Base-by-base conservation (phyloP, 2,329 filamentous ascomycete species). In the Alternaria postmessia region DNA sequence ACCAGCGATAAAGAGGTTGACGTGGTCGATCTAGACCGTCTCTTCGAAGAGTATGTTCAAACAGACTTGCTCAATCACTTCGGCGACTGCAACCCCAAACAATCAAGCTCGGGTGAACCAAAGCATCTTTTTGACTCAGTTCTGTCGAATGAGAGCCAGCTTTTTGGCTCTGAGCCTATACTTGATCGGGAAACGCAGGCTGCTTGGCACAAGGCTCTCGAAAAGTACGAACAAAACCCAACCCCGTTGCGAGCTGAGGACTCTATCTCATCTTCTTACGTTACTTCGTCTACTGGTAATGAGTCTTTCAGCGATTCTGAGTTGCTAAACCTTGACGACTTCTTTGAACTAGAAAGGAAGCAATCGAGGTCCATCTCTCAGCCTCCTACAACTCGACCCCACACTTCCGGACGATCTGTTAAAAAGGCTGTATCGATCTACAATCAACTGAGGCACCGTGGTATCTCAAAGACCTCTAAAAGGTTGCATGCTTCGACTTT, bases 11-110 rank as follows among this genome's bases (percentile, higher is more conserved):
- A 85, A 83, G 81, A 81, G 61, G 76, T 79, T 70, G 82, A 84
- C 57, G 84, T 84, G 80, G 81, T 84, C 67, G 86, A 88, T 73
- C 81, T 86, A 61, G 85, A 85, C 77, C 85, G 86, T 75, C 81
- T 89, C 76, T 89, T 90, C 81, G 86, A 88, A 70, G 84, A 88
- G 74, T 88, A 87, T 73, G 82, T 88, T 75, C 83, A 87, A 66
- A 83, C 85, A 76, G 86, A 87, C 61, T 80, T 84, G 57, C 81
- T 84, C 66, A 81, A 72, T 32, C 67, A 81, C 55, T 76, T 80
- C 62, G 81, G 80, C 67, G 80, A 82, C 62, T 78, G 78, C 62
- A 76, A 81, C 65, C 82, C 82, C 75, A 82, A 84, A 65, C 79
- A 81, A 63, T 78, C 81, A 68, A 81, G 81, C 69, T 80, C 81